Base-by-base conservation (phyloP, 2,329 filamentous ascomycete genomes). In the Helminthosporium solani region DNA sequence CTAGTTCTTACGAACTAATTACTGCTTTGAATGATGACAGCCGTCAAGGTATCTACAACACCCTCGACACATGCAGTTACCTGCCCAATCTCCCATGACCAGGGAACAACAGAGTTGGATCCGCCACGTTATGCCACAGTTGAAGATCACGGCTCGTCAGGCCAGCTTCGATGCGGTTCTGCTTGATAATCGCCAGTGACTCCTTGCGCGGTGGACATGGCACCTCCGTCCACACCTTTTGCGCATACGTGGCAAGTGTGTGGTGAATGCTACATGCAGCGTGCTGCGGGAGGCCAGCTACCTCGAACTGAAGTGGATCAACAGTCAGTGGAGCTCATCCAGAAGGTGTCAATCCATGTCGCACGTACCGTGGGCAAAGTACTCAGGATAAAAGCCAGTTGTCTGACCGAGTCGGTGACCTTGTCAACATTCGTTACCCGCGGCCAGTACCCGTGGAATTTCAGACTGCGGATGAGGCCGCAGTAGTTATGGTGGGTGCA, bases 91-190 rank as follows among this genome's bases (percentile, higher is more conserved):
- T n/a, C n/a, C n/a, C n/a, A n/a, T n/a, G n/a, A n/a, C n/a, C n/a
- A n/a, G n/a, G n/a, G n/a, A 9, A 9, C 33, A 9, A 11, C 15
- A 19, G 33, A n/a, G 15, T 9, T 16, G 33, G 18, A 33, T 33
- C 6, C 31, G 31, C 6, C 7, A 33, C 25, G 7, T 12, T 12
- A 7, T 12, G 7, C 25, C 25, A 33, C 31, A 33, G 7, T 9
- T 35, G n/a, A n/a, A 7, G 15, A 16, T 16, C 21, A 14, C 39
- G 27, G 20, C 4, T 7, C 15, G 9, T 7, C 23, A 45, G n/a
- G 6, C 43, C 43, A 1, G 33, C 28, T 15, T 37, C 38, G 7
- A 11, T 16, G 7, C 33, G 38, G 23, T 47, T 47, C 20, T n/a
- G 12, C 28, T 21, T 37, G 2, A 47, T 42, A 2, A 5, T 8